Evolutionary conservation across 2,329 filamentous ascomycete genomes (phyloP).

Genomic region (Neonectria coccinea): DNA sequence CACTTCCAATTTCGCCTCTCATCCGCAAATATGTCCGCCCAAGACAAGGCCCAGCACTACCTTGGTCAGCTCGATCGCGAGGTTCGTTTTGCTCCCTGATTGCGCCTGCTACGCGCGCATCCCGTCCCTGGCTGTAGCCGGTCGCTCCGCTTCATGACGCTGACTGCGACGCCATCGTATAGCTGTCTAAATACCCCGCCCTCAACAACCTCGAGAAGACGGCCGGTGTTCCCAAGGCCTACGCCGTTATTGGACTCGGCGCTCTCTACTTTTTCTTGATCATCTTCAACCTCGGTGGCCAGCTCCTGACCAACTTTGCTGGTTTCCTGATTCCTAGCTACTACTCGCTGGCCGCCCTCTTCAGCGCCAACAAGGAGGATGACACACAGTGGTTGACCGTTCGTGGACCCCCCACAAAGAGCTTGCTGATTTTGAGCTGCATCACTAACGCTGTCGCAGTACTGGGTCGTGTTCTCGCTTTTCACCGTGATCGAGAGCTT

Average conservation of each 20-base stretch:
- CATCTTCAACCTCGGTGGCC: slow-evolving; percentile 91
- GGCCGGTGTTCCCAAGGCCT: slow-evolving; percentile 85
- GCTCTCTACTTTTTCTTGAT: slow-evolving; percentile 91
- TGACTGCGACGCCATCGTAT: slow-evolving; percentile 44
- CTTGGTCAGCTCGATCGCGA: slow-evolving; percentile 85
- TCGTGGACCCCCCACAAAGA: slow-evolving; percentile 50
- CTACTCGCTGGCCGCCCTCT: slow-evolving; percentile 84
- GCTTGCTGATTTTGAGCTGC: slow-evolving; percentile 8
- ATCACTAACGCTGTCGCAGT: slow-evolving; percentile 64
- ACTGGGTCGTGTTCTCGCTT: slow-evolving; percentile 89
- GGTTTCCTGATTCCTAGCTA: slow-evolving; percentile 86
- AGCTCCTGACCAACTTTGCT: slow-evolving; percentile 87
- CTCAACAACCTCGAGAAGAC: slow-evolving; percentile 90
- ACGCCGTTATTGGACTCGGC: slow-evolving; percentile 79
- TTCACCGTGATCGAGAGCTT: slow-evolving; percentile 87
- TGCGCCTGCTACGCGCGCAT: slow-evolving; percentile 30
- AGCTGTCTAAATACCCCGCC: slow-evolving; percentile 88
- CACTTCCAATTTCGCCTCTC: slow-evolving; percentile 30
- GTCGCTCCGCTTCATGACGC: slow-evolving; percentile 26
- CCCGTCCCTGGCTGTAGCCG: slow-evolving; percentile 1
- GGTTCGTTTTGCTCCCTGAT: slow-evolving; percentile 63
- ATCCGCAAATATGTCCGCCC: slow-evolving; percentile 69
- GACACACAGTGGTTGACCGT: slow-evolving; percentile 86
- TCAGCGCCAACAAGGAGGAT: slow-evolving; percentile 76
- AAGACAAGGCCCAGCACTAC: slow-evolving; percentile 82